Conservation (phyloP, 495 filamentous ascomycete species). For the Neurospora africana region DNA sequence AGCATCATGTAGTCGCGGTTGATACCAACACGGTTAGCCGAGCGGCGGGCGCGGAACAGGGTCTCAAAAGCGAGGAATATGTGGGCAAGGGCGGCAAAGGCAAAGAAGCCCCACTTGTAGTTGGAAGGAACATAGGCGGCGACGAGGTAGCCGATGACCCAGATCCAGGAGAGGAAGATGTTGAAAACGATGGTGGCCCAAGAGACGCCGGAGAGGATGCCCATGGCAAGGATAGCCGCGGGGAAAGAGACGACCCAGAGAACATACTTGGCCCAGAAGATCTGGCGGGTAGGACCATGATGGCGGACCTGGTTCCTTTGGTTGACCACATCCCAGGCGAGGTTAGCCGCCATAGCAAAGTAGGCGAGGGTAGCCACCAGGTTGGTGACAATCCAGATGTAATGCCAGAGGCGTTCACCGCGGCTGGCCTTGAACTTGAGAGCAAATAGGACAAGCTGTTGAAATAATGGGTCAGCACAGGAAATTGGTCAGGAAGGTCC, state of each 20-base stretch:
- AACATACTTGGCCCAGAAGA: slow-evolving; percentile 43
- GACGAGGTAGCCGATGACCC: slow-evolving; percentile 35
- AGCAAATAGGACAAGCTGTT: slow-evolving; percentile 23
- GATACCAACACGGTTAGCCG: slow-evolving; percentile 29
- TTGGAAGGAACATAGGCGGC: slow-evolving; percentile 32
- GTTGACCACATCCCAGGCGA: slow-evolving; percentile 24
- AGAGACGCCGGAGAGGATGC: slow-evolving; percentile 32
- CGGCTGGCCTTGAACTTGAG: slow-evolving; percentile 28
- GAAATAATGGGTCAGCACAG: background rate
- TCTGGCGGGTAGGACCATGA: slow-evolving; percentile 26
- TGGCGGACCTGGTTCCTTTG: slow-evolving; percentile 22
- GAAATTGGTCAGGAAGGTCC: background rate
- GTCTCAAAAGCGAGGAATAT: slow-evolving; percentile 26
- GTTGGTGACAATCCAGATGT: slow-evolving; percentile 38
- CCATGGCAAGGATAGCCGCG: slow-evolving; percentile 28
- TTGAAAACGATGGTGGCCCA: slow-evolving; percentile 39
- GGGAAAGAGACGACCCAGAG: slow-evolving; percentile 40
- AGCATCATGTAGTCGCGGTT: slow-evolving; percentile 30
- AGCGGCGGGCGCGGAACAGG: slow-evolving; percentile 12
- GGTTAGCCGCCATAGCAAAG: slow-evolving; percentile 35
- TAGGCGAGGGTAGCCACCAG: slow-evolving; percentile 37
- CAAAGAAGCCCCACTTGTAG: slow-evolving; percentile 45
- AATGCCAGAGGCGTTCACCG: slow-evolving; percentile 45
- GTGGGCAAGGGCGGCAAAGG: slow-evolving; percentile 30
- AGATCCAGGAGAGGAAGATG: slow-evolving; percentile 33